A percentile compares a stretch with the other conserved stretches of the same genome.
phyloP scores from a whole-genome alignment of 2,329 filamentous ascomycete species.

The Cladosporium sp. region DNA sequence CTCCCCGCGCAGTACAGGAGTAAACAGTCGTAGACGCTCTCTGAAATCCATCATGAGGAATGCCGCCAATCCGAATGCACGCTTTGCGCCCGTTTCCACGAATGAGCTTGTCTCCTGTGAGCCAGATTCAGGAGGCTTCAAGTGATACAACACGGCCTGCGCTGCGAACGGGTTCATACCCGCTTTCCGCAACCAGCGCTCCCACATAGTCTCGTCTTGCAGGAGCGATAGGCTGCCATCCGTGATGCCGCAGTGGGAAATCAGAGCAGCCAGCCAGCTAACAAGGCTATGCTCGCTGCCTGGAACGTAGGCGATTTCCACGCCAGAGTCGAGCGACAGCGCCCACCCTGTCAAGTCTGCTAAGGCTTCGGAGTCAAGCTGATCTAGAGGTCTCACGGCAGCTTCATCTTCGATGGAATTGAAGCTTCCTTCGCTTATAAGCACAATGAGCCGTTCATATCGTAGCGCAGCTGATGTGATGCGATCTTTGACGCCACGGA shows the following conservation, averaged over 20 bases:
- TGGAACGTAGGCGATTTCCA: constrained; percentile 33
- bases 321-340: constrained; percentile 32
- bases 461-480: constrained; percentile 49
- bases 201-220: constrained; percentile 58
- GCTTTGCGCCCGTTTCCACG: constrained; percentile 3
- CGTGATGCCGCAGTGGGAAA: constrained; percentile 34
- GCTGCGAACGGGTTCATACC: constrained; percentile 69
- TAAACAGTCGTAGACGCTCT: constrained; percentile 48
- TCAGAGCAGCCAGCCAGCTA: constrained; percentile 36
- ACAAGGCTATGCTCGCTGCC: constrained; percentile 38
- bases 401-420: background rate
- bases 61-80: constrained; percentile 40
- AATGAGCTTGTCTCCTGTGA: constrained; percentile 12
- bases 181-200: constrained; percentile 57
- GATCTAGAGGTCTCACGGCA: constrained; percentile 19
- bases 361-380: constrained; percentile 28
- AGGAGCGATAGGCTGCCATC: constrained; percentile 20
- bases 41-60: constrained; percentile 53
- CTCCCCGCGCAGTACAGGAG: constrained; percentile 47
- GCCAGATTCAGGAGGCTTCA: constrained; percentile 31
- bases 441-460: constrained; percentile 62
- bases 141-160: constrained; percentile 47
- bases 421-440: constrained; percentile 50
- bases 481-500: constrained; percentile 47
- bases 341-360: constrained; percentile 40